A percentile compares a stretch with the other conserved stretches of the same genome.
These are phyloP conservation scores for Microcos paniculata DNA, from an alignment of 345 rosid species.

Conservation along the genomic window DNA sequence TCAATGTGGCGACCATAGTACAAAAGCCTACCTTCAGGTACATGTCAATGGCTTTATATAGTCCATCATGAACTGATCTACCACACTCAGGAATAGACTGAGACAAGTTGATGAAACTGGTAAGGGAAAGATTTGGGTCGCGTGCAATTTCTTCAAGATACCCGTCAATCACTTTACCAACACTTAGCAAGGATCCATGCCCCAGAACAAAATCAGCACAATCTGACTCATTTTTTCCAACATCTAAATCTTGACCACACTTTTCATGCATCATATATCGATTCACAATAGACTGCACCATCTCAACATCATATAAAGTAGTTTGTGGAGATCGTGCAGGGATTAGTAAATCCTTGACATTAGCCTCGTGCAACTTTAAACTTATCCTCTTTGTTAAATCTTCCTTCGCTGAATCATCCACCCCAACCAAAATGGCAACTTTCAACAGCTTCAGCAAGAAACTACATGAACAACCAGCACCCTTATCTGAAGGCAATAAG, in stretches of 20 bases:
- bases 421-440: conserved; percentile 60
- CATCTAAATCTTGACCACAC: conserved; percentile 29
- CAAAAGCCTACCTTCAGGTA: conserved; percentile 64
- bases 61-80: conserved; percentile 72
- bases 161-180: conserved; percentile 72
- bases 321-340: conserved; percentile 45
- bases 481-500: conserved; percentile 67
- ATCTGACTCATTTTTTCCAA: conserved; percentile 35
- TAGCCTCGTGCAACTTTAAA: conserved; percentile 68
- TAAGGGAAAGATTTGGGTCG: conserved; percentile 45
- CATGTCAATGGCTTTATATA: conserved; percentile 79
- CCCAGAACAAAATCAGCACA: conserved; percentile 42
- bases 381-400: conserved; percentile 57
- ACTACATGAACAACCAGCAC: conserved; percentile 62
- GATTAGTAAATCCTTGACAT: conserved; percentile 63
- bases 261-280: conserved; percentile 47
- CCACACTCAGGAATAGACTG: conserved; percentile 63
- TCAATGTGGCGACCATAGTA: neutral
- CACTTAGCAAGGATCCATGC: conserved; percentile 48
- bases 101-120: conserved; percentile 56
- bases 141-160: conserved; percentile 60
- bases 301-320: conserved; percentile 59
- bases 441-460: conserved; percentile 79
- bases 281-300: conserved; percentile 56
- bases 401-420: conserved; percentile 50